Evolutionary conservation across 257 asterid species (phyloP).

Genomic region (Phtheirospermum japonicum): DNA sequence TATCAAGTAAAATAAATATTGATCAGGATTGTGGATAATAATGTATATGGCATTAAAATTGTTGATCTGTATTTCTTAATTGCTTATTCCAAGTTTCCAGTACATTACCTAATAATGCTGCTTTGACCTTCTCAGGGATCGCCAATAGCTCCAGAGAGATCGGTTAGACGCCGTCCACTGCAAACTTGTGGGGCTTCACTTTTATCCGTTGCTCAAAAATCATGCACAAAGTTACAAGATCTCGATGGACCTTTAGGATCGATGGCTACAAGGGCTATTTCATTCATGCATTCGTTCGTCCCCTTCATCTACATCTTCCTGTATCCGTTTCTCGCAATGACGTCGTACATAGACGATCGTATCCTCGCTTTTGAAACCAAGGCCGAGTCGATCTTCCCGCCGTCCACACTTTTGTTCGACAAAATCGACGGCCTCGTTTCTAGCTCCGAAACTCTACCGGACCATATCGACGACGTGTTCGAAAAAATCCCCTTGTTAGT

Average conservation of each 20-base stretch:
- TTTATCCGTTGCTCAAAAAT: conserved; percentile 35
- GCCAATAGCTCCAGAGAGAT: neutral
- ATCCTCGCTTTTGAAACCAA: conserved; percentile 35
- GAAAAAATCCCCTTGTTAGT: conserved; percentile 28
- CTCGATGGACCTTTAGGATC: conserved; percentile 44
- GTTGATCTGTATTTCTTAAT: too few species aligned
- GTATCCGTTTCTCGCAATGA: conserved; percentile 38
- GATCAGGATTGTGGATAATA: too few species aligned
- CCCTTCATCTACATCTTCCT: conserved; percentile 35
- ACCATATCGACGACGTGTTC: conserved; percentile 32
- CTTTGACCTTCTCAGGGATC: conserved; percentile 34
- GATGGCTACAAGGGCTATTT: conserved; percentile 24
- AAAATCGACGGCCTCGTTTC: conserved; percentile 41
- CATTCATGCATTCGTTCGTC: conserved; percentile 16
- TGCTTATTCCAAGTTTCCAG: too few species aligned
- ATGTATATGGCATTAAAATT: too few species aligned
- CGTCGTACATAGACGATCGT: conserved; percentile 46
- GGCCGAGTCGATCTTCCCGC: conserved; percentile 51
- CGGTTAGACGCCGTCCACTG: conserved; percentile 49
- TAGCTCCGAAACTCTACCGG: conserved; percentile 41
- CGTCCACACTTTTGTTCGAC: conserved; percentile 39
- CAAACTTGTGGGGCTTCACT: conserved; percentile 54
- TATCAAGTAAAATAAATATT: too few species aligned
- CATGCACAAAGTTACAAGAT: conserved; percentile 36
- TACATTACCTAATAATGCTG: too few species aligned